These are phyloP conservation scores for Cercophora newfieldiana DNA, from an alignment of 495 filamentous ascomycete species.

Conservation along the genomic window DNA sequence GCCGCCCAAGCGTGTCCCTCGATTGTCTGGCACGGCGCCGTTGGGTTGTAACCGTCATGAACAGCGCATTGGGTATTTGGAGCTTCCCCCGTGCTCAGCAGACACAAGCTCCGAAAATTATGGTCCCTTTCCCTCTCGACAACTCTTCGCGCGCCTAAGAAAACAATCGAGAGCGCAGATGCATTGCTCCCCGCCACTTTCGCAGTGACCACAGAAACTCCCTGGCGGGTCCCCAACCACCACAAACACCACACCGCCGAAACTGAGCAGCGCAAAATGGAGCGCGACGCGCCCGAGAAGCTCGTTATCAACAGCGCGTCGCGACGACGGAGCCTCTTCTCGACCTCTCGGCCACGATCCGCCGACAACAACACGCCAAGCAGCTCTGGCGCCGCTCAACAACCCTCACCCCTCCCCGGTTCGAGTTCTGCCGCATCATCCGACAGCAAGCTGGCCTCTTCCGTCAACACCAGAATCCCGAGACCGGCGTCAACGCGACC, in stretches of 20 bases:
- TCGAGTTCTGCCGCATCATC: not conserved
- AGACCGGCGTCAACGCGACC: constrained; percentile 32
- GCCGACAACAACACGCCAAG: constrained; percentile 19
- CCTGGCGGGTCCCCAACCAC: not conserved
- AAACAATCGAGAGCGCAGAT: not conserved
- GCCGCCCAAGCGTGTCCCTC: not conserved
- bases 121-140: not conserved
- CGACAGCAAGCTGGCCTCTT: constrained; percentile 28
- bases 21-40: not conserved
- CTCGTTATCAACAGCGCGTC: constrained; percentile 31
- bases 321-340: constrained; percentile 25
- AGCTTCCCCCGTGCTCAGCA: not conserved
- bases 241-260: not conserved
- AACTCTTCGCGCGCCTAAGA: not conserved
- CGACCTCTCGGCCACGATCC: constrained; percentile 17
- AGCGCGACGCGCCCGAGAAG: constrained; percentile 23
- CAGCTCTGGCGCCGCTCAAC: not conserved
- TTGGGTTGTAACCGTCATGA: constrained; percentile 6
- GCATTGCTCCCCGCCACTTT: not conserved
- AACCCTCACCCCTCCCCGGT: constrained; percentile 16
- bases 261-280: constrained; percentile 23
- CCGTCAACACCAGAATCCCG: constrained; percentile 42
- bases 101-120: not conserved
- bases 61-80: constrained; percentile 4
- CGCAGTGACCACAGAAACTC: not conserved